These are phyloP conservation scores for Domatiomyces globalis DNA, from an alignment of 2,329 filamentous ascomycete genomes.

Conservation along the genomic window DNA sequence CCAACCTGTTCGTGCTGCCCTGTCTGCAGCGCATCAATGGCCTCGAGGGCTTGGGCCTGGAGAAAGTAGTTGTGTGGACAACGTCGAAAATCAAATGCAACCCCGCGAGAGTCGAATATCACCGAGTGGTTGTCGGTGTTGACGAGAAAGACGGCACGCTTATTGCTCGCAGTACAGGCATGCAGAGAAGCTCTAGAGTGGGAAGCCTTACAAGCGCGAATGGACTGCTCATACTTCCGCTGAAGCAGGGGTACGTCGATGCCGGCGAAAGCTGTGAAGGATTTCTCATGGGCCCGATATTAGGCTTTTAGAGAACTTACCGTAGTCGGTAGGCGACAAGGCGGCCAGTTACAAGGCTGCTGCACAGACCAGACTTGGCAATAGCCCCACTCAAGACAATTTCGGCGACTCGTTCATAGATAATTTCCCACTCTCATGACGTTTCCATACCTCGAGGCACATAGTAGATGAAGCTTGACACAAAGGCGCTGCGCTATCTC, in stretches of 20 bases:
- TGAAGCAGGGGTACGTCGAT: slow-evolving; percentile 46
- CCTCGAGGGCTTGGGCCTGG: slow-evolving; percentile 46
- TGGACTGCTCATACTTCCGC: slow-evolving; percentile 55
- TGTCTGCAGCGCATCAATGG: slow-evolving; percentile 66
- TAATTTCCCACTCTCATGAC: neutral
- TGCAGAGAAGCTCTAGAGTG: slow-evolving; percentile 77
- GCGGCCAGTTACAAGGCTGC: too few relatives aligned
- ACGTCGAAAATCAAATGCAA: slow-evolving; percentile 63
- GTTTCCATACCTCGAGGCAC: neutral
- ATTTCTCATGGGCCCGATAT: slow-evolving; percentile 54
- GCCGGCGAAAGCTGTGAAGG: slow-evolving; percentile 63
- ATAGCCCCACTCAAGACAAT: neutral
- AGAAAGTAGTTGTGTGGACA: slow-evolving; percentile 55
- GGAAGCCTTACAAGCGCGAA: slow-evolving; percentile 83
- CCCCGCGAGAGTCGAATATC: slow-evolving; percentile 68
- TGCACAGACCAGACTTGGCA: neutral
- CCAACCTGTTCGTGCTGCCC: slow-evolving; percentile 86
- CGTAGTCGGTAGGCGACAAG: too few relatives aligned
- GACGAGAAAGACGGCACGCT: slow-evolving; percentile 46
- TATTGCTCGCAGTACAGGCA: slow-evolving; percentile 67
- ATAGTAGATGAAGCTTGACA: slow-evolving; percentile 74
- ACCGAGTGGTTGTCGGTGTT: slow-evolving; percentile 60
- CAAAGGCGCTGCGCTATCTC: slow-evolving; percentile 83
- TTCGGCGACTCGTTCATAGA: neutral
- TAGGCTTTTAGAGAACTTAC: slow-evolving; percentile 15